These are phyloP conservation scores for Leccinum variicolor DNA, from an alignment of 768 basidiomycete species.

Conservation along the genomic window DNA sequence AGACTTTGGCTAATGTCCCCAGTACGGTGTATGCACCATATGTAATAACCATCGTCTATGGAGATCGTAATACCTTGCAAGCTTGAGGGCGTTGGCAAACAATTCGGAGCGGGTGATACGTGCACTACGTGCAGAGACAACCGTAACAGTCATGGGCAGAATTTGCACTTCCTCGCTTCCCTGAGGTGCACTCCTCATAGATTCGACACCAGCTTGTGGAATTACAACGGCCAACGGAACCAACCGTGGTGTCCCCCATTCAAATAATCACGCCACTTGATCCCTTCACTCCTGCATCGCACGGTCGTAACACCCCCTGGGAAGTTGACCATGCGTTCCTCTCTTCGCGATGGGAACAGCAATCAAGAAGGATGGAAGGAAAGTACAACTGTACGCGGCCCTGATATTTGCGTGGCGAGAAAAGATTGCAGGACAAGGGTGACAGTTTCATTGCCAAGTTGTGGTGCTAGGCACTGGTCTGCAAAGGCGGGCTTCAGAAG, in stretches of 20 bases:
- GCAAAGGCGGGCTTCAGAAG: neutral
- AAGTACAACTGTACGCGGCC: constrained; percentile 87
- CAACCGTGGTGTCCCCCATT: neutral
- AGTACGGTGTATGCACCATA: neutral
- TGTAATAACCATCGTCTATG: neutral
- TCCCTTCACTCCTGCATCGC: neutral
- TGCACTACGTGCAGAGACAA: neutral
- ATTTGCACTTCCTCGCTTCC: neutral
- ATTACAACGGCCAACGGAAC: neutral
- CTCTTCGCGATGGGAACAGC: constrained; percentile 1
- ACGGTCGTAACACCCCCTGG: neutral
- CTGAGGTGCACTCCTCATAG: neutral
- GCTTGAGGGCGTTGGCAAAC: neutral
- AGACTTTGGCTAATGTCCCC: neutral
- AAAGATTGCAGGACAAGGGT: neutral
- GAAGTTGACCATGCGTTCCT: constrained; percentile 1
- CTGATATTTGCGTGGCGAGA: constrained; percentile 40
- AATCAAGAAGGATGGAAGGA: constrained; percentile 60
- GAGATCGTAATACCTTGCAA: neutral
- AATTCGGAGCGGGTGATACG: neutral
- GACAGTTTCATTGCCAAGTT: neutral
- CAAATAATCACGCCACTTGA: neutral
- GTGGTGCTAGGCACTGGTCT: neutral
- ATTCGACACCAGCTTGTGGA: neutral
- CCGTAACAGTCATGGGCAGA: neutral